Evolutionary conservation across 75 land plant genomes (phyloP).

Genomic region (Cupressus sempervirens): DNA sequence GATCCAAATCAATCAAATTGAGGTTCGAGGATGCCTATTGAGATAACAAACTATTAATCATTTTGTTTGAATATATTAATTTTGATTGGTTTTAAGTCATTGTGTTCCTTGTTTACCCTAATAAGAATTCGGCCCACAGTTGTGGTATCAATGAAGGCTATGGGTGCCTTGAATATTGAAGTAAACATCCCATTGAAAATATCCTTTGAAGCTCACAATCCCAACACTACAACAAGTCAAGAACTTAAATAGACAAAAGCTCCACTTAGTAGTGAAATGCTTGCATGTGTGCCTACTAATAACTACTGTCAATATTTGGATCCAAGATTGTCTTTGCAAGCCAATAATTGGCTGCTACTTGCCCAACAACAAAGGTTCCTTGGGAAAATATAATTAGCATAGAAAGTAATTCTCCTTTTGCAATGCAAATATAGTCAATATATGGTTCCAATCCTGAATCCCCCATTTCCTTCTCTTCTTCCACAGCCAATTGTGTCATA

Average conservation of each 20-base stretch:
- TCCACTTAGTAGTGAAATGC: conserved; percentile 32
- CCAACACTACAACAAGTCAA: conserved; percentile 29
- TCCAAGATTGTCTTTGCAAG: conserved; percentile 41
- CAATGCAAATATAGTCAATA: conserved; percentile 37
- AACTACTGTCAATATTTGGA: conserved; percentile 20
- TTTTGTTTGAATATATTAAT: not conserved
- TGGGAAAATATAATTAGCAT: conserved; percentile 24
- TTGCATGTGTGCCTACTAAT: conserved; percentile 54
- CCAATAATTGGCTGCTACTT: conserved; percentile 60
- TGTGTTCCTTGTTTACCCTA: conserved; percentile 39
- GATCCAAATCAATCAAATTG: conserved; percentile 66
- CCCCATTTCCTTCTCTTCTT: conserved; percentile 62
- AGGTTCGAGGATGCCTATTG: conserved; percentile 67
- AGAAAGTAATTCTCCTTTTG: conserved; percentile 27
- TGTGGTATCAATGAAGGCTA: conserved; percentile 79
- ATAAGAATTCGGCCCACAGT: conserved; percentile 76
- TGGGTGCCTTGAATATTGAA: conserved; percentile 74
- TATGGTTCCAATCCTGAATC: conserved; percentile 60
- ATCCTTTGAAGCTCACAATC: conserved; percentile 61
- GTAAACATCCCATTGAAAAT: conserved; percentile 56
- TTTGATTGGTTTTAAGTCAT: not conserved
- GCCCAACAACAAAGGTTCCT: conserved; percentile 41
- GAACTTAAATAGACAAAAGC: conserved; percentile 47
- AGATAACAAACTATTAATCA: conserved; percentile 5
- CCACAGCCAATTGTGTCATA: conserved; percentile 42